phyloP scores from a whole-genome alignment of 108 stramenopile species.

The Parietichytrium sp. region DNA sequence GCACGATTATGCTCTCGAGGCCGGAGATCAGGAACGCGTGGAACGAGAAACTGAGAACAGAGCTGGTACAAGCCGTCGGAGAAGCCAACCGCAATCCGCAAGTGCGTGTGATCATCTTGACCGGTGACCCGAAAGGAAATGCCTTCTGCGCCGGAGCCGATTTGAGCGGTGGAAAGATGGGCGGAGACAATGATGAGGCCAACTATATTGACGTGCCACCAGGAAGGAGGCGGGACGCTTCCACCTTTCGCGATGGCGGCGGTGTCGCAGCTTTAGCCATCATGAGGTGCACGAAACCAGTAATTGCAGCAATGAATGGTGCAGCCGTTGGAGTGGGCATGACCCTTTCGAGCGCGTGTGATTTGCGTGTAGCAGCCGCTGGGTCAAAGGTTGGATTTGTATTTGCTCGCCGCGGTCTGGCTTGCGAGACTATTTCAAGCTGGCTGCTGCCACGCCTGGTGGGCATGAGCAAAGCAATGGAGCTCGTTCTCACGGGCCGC shows the following conservation, averaged over 20 bases:
- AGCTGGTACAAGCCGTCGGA: not conserved
- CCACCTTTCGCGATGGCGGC: slow-evolving; percentile 19
- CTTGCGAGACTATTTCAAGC: slow-evolving; percentile 31
- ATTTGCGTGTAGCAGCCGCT: not conserved
- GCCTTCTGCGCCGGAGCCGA: slow-evolving; percentile 19
- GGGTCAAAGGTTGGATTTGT: slow-evolving; percentile 2
- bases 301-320: slow-evolving; percentile 36
- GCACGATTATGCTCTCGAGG: not conserved
- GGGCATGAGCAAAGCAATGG: slow-evolving; percentile 28
- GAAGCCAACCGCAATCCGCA: not conserved
- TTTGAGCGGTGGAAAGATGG: not conserved
- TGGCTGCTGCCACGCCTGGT: not conserved
- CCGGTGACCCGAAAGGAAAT: slow-evolving; percentile 17
- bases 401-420: slow-evolving; percentile 33
- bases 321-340: slow-evolving; percentile 37
- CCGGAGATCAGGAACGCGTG: slow-evolving; percentile 27
- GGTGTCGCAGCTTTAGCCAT: slow-evolving; percentile 19
- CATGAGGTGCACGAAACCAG: slow-evolving; percentile 18
- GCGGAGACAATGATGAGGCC: too few relatives aligned
- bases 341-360: slow-evolving; percentile 30
- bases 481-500: slow-evolving; percentile 31
- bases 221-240: slow-evolving; percentile 8
- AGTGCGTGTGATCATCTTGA: not conserved
- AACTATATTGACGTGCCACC: slow-evolving; percentile 25
- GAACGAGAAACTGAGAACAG: slow-evolving; percentile 16